Evolutionary conservation across 2,329 filamentous ascomycete genomes (phyloP).

Genomic region (Fusarium newnesense): DNA sequence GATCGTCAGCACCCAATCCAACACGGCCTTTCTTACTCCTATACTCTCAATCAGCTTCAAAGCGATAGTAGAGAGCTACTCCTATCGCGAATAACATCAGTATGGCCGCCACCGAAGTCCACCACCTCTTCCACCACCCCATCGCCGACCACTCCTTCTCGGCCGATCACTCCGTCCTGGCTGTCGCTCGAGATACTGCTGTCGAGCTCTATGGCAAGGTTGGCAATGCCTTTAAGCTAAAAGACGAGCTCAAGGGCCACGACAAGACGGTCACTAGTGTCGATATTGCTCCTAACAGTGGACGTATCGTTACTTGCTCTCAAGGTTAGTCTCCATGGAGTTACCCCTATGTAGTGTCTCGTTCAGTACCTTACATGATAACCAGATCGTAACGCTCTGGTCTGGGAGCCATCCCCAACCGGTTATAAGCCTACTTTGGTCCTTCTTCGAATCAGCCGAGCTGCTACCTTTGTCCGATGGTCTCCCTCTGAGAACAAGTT

Average conservation of each 20-base stretch:
- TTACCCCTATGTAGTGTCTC: background rate
- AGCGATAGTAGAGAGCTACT: constrained; percentile 95
- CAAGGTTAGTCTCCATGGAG: constrained; percentile 70
- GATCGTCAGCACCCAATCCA: constrained; percentile 28
- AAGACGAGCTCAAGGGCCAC: constrained; percentile 94
- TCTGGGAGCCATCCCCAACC: constrained; percentile 93
- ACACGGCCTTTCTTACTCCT: constrained; percentile 17
- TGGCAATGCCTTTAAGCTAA: constrained; percentile 80
- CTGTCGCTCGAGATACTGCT: constrained; percentile 88
- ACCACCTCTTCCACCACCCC: constrained; percentile 95
- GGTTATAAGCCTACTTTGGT: constrained; percentile 98
- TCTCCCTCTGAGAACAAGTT: constrained; percentile 97
- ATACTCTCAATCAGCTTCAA: constrained; percentile 26
- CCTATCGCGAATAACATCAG: constrained; percentile 56
- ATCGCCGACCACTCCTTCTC: constrained; percentile 99
- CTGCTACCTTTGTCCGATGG: constrained; percentile 97
- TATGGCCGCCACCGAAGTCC: constrained; percentile 90
- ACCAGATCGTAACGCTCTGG: constrained; percentile 92
- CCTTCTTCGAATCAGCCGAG: constrained; percentile 94
- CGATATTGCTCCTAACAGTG: constrained; percentile 90
- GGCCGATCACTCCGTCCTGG: constrained; percentile 85
- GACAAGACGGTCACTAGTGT: constrained; percentile 97
- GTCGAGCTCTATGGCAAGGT: constrained; percentile 86
- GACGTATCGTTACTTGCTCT: constrained; percentile 96
- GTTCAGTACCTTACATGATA: constrained; percentile 10